Evolutionary conservation across 306 rosid species (phyloP).

Genomic region (Quercus ilex): DNA sequence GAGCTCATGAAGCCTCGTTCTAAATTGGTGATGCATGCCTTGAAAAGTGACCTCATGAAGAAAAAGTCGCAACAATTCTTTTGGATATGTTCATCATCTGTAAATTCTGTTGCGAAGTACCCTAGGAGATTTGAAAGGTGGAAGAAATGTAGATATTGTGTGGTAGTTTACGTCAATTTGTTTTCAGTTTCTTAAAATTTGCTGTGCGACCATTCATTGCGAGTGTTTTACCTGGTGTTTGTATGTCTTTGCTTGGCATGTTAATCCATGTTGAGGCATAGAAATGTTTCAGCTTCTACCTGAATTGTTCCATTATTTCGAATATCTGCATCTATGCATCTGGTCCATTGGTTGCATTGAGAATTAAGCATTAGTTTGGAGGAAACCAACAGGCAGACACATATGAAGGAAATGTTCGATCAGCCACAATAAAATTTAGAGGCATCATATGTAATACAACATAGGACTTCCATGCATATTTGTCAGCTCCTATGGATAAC

Average conservation of each 20-base stretch:
- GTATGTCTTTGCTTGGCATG: neutral
- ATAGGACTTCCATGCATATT: too few species aligned
- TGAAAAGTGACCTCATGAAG: neutral
- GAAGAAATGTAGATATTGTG: too few species aligned
- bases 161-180: too few species aligned
- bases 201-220: neutral
- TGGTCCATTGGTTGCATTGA: neutral
- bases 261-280: neutral
- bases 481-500: neutral
- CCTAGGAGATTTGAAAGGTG: neutral
- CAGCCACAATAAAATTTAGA: neutral
- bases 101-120: neutral
- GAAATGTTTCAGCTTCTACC: too few species aligned
- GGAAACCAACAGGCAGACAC: neutral
- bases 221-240: neutral
- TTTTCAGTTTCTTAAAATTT: neutral
- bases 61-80: neutral
- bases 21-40: neutral
- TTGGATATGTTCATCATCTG: neutral
- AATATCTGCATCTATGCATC: neutral
- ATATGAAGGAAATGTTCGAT: neutral
- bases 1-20: conserved; percentile 1
- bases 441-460: neutral
- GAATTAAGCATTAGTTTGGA: neutral
- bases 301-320: neutral